Evolutionary conservation across 2,329 filamentous ascomycete genomes (phyloP).

Genomic region (Zalaria sp.): DNA sequence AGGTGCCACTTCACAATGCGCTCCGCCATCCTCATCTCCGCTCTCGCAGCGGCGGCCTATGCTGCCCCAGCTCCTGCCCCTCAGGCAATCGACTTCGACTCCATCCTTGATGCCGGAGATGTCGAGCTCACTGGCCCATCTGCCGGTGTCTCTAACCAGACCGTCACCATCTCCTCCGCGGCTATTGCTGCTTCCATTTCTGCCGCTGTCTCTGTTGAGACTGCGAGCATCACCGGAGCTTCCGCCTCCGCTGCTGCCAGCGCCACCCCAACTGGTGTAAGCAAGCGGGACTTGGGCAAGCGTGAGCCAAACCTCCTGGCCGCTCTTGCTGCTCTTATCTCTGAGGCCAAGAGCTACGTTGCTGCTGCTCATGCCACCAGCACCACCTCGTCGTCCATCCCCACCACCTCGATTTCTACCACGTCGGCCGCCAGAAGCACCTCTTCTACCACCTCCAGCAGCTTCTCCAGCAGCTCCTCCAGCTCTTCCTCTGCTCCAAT

Average conservation of each 20-base stretch:
- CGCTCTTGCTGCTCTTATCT: constrained; percentile 1
- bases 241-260: constrained; percentile 7
- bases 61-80: constrained; percentile 9
- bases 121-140: constrained; percentile 9
- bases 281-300: constrained; percentile 3
- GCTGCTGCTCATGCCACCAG: neutral
- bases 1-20: constrained; percentile 2
- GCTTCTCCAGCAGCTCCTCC: neutral
- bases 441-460: constrained; percentile 3
- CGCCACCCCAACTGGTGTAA: constrained; percentile 4
- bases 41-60: constrained; percentile 8
- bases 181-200: constrained; percentile 1
- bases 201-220: too few relatives aligned
- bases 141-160: constrained; percentile 5
- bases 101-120: constrained; percentile 7
- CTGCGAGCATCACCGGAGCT: constrained; percentile 7
- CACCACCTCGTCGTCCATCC: constrained; percentile 1
- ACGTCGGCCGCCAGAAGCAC: constrained; percentile 3
- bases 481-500: neutral
- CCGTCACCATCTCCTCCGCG: constrained; percentile 2
- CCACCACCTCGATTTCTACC: constrained; percentile 6
- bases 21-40: constrained; percentile 6
- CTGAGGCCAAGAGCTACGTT: constrained; percentile 1
- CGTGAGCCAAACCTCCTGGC: constrained; percentile 1
- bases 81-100: constrained; percentile 10